Base-by-base conservation (phyloP, 176 grass and related monocot species). In the Tuctoria greenei region DNA sequence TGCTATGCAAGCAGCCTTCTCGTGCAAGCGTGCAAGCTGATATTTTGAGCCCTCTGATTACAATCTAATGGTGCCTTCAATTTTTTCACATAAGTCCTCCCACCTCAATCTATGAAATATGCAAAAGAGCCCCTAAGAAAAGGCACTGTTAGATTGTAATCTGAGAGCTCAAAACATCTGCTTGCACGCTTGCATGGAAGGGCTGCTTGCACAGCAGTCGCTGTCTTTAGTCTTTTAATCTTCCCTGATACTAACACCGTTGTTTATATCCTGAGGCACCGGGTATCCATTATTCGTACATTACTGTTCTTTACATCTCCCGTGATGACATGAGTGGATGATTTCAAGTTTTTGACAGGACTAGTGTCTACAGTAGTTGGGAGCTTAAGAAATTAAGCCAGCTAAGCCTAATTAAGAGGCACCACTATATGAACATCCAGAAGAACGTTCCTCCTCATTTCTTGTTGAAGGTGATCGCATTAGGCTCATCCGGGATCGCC, bases 381-480 rank as follows among this genome's bases (percentile, higher is more conserved):
- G n/a, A n/a, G 59, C 41, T 61, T 42, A 60, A 42, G 13, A 60
- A 10, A 43, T 3, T 0, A 20, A 57, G 67, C 64, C 44, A 52
- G 68, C 71, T 76, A 28, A 6, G 13, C 8, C 8, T 2, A 23
- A 58, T 54, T 8, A 23, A 58, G 55, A 58, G 21, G 10, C 55
- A 26, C 55, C 23, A 66, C 45, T 58, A 41, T 60, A 77, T 24
- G 3, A 31, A 31, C 44, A 16, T 46, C 44, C 44, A 14, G 41
- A 51, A 6, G 61, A 11, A 17, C 68, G 52, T 14, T 74, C 74
- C 40, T 73, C 31, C 86, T 54, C 51, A 76, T 39, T 87, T 78
- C 51, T 81, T 82, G 7, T 42, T 67, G 79, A 87, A 69, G 69
- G 74, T 69, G 24, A 83, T 17, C 0, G 67, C 79, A 37, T 66